These are phyloP conservation scores for Ustilago tritici DNA, from an alignment of 1,284 basidiomycete genomes.

Conservation along the genomic window DNA sequence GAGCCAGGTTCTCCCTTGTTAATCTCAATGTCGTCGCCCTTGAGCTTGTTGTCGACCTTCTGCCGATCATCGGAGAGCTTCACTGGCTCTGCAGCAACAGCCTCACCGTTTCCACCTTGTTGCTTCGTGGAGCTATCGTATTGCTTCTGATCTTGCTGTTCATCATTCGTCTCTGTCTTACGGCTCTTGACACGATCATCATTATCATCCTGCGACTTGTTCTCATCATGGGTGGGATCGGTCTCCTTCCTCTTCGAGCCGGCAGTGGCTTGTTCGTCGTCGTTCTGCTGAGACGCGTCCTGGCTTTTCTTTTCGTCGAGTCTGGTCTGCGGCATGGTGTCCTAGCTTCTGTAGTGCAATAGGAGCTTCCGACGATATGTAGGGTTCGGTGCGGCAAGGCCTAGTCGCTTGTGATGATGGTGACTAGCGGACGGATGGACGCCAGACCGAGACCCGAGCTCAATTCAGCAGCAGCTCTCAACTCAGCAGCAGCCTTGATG, in stretches of 20 bases:
- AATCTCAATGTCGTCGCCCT: constrained; percentile 34
- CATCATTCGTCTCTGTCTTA: constrained; percentile 12
- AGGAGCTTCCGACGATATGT: not conserved
- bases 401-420: not conserved
- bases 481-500: not conserved
- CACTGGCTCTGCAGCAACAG: not conserved
- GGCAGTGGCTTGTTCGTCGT: constrained; percentile 1
- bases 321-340: constrained; percentile 24
- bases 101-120: not conserved
- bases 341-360: not conserved
- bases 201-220: not conserved
- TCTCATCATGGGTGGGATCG: constrained; percentile 1
- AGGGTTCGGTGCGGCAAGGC: not conserved
- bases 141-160: constrained; percentile 4
- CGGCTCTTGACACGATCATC: constrained; percentile 21
- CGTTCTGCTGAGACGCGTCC: not conserved
- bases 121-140: not conserved
- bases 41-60: constrained; percentile 29
- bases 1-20: constrained; percentile 1
- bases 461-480: not conserved
- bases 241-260: constrained; percentile 28
- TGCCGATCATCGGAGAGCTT: constrained; percentile 21
- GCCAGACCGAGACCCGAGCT: not conserved
- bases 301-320: constrained; percentile 17
- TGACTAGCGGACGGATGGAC: not conserved